Conservation (phyloP, 176 grass and related monocot species). For the Pontederia paniculata region DNA sequence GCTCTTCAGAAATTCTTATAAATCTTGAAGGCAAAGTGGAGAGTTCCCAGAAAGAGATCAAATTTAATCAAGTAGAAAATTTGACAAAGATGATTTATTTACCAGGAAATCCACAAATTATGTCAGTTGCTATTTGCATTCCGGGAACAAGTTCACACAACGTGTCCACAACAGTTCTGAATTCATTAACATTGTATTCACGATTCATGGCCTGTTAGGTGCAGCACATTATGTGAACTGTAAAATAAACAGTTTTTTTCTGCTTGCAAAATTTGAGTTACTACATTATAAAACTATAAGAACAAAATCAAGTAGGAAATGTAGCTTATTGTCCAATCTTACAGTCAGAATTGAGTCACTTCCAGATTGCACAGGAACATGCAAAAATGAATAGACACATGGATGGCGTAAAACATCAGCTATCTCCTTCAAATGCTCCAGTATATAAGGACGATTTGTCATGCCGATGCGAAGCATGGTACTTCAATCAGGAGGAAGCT, state of each 20-base stretch:
- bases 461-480: conserved; percentile 95
- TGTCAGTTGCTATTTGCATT: conserved; percentile 98
- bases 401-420: conserved; percentile 69
- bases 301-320: not conserved
- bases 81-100: no score
- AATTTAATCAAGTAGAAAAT: not conserved
- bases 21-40: conserved; percentile 3
- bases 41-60: conserved; percentile 16
- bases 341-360: conserved; percentile 76
- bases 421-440: conserved; percentile 98
- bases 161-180: conserved; percentile 78
- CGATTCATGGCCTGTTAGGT: conserved; percentile 74
- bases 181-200: conserved; percentile 67
- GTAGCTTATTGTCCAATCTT: conserved; percentile 17
- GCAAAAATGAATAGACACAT: conserved; percentile 83
- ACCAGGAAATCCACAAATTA: conserved; percentile 96
- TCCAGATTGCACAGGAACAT: conserved; percentile 90
- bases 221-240: not conserved
- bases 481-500: conserved; percentile 77
- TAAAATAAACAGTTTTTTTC: not conserved
- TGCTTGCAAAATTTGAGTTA: not conserved
- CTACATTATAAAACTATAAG: not conserved
- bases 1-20: not conserved
- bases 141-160: conserved; percentile 71
- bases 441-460: conserved; percentile 95